A percentile compares a stretch with the other conserved stretches of the same genome.
These are phyloP conservation scores for Daedaleopsis sinensis DNA, from an alignment of 768 basidiomycete genomes.

Conservation along the genomic window DNA sequence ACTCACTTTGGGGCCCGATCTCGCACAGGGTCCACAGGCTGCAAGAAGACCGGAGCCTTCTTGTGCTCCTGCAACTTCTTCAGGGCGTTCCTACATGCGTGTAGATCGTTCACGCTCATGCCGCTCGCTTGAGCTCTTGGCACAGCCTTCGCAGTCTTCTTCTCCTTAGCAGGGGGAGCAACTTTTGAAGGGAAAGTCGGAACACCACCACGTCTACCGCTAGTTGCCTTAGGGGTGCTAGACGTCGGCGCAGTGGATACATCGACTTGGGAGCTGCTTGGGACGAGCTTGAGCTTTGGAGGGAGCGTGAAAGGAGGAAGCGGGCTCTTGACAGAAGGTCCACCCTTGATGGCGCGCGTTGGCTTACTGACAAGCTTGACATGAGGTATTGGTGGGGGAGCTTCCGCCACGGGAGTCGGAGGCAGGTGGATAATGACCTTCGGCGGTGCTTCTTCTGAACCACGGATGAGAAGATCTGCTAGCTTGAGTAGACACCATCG, in stretches of 20 bases:
- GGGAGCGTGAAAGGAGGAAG: slow-evolving; percentile 34
- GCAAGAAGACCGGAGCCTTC: slow-evolving; percentile 71
- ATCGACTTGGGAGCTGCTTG: slow-evolving; percentile 32
- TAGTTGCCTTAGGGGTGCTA: slow-evolving; percentile 6
- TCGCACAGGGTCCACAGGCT: slow-evolving; percentile 95
- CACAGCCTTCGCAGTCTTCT: slow-evolving; percentile 45
- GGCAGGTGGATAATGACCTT: slow-evolving; percentile 85
- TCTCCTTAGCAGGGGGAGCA: slow-evolving; percentile 20
- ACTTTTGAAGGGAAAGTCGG: slow-evolving; percentile 26
- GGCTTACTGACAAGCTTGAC: slow-evolving; percentile 54
- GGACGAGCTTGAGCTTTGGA: slow-evolving; percentile 63
- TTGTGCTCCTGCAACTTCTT: slow-evolving; percentile 82
- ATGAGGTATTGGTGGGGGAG: slow-evolving; percentile 54
- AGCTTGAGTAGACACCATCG: slow-evolving; percentile 91
- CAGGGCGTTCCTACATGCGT: slow-evolving; percentile 73
- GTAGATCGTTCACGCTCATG: slow-evolving; percentile 76
- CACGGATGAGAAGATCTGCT: slow-evolving; percentile 85
- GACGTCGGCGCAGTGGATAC: slow-evolving; percentile 34
- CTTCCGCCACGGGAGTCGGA: slow-evolving; percentile 70
- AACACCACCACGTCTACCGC: slow-evolving; percentile 18
- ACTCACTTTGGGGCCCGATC: slow-evolving; percentile 84
- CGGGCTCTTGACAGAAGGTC: slow-evolving; percentile 36
- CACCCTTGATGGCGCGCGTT: slow-evolving; percentile 39
- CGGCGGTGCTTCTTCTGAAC: slow-evolving; percentile 81
- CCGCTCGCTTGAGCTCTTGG: slow-evolving; percentile 77